Conservation (phyloP, 2,329 filamentous ascomycete species). For the Trichoderma guizhouense region DNA sequence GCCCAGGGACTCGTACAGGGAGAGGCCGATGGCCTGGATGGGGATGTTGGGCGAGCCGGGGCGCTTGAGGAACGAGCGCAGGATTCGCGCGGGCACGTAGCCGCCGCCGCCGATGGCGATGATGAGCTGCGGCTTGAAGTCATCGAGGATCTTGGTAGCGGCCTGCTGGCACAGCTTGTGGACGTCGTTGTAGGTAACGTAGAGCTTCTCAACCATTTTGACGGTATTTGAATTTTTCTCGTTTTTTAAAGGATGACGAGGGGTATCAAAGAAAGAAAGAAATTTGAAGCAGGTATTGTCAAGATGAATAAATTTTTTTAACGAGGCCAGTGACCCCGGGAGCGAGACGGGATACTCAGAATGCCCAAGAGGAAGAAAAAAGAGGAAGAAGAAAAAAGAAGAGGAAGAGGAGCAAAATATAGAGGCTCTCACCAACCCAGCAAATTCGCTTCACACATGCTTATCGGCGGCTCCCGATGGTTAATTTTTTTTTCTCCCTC, state of each 20-base stretch:
- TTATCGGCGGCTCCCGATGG: conserved; percentile 16
- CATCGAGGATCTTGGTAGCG: conserved; percentile 74
- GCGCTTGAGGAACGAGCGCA: conserved; percentile 94
- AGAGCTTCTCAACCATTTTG: conserved; percentile 80
- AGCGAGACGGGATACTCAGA: conserved; percentile 9
- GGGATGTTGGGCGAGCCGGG: conserved; percentile 88
- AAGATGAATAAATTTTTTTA: not conserved
- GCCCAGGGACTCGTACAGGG: conserved; percentile 85
- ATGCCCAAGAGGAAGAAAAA: conserved; percentile 23
- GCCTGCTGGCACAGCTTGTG: conserved; percentile 95
- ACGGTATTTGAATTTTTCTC: not conserved
- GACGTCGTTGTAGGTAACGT: conserved; percentile 92
- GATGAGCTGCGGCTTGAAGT: conserved; percentile 92
- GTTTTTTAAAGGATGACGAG: too few relatives aligned
- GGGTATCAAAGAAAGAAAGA: conserved; percentile 19
- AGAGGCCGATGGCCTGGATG: conserved; percentile 97
- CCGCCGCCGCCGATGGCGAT: conserved; percentile 97
- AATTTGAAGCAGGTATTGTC: not conserved
- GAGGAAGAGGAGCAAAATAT: conserved; percentile 3
- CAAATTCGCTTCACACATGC: not conserved
- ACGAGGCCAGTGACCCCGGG: conserved; percentile 1
- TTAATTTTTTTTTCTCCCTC: conserved; percentile 23
- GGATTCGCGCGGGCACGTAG: conserved; percentile 93
- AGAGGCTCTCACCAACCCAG: conserved; percentile 9
- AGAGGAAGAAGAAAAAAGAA: conserved; percentile 14